Evolutionary conservation across 768 basidiomycete species (phyloP).

Genomic region (Tricholoma terreum): DNA sequence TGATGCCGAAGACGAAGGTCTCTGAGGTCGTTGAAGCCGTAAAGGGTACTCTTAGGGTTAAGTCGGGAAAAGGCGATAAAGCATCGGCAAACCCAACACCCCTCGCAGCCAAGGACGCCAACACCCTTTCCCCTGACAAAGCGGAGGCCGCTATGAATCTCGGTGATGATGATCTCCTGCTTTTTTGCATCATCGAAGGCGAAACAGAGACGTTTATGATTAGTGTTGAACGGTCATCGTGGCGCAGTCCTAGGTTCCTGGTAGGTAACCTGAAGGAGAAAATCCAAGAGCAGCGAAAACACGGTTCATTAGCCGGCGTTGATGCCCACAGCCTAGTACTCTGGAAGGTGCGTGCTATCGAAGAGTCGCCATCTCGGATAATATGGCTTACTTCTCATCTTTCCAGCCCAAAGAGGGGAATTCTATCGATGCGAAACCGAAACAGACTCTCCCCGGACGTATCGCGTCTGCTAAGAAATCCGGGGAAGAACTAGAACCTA

Average conservation of each 20-base stretch:
- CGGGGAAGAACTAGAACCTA: conserved; percentile 9
- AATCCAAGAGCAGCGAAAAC: conserved; percentile 9
- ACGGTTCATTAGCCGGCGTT: conserved; percentile 7
- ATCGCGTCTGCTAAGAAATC: conserved; percentile 9
- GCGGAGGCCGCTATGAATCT: too few relatives aligned
- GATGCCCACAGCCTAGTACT: conserved; percentile 9
- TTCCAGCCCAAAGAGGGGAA: conserved; percentile 1
- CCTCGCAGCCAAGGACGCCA: not conserved
- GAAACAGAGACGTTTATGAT: conserved; percentile 10
- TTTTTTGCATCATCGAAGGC: conserved; percentile 10
- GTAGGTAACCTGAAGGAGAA: conserved; percentile 7
- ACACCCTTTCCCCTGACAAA: conserved; percentile 1
- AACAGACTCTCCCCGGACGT: conserved; percentile 4
- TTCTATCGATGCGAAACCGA: conserved; percentile 7
- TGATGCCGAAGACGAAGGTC: too few relatives aligned
- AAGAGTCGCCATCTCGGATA: conserved; percentile 3
- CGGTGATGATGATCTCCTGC: conserved; percentile 11
- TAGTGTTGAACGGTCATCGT: conserved; percentile 6
- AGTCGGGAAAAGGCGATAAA: not conserved
- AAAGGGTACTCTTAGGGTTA: too few relatives aligned
- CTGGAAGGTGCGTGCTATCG: conserved; percentile 10
- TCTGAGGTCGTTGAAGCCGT: too few relatives aligned
- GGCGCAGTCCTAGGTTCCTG: conserved; percentile 9
- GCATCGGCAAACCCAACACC: not conserved
- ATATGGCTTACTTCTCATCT: not conserved